phyloP scores from a whole-genome alignment of 1,139 yeast species.

The Zhuliangozyma parablackwelliae region DNA sequence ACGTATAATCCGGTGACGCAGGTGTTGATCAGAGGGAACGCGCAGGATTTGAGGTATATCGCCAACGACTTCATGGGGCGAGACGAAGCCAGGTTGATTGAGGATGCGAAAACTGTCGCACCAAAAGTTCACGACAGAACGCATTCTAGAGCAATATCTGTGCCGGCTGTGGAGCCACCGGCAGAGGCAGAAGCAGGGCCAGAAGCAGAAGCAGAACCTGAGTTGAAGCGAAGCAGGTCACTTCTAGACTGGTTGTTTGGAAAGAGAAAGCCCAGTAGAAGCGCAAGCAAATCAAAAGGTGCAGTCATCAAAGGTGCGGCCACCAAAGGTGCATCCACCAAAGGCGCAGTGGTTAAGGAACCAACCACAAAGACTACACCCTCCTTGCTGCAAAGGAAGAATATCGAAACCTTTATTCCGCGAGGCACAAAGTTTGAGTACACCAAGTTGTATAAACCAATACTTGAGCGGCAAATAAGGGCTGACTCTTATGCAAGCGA shows the following conservation, averaged over 20 bases:
- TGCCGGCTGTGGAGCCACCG: no score
- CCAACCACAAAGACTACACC: no score
- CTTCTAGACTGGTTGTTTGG: slow-evolving; percentile 1
- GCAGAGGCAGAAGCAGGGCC: no score
- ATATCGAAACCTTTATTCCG: slow-evolving; percentile 6
- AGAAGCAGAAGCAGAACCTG: not conserved
- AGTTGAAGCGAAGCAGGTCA: not conserved
- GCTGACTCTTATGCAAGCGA: slow-evolving; percentile 2
- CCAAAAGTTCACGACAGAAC: not conserved
- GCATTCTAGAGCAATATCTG: no score
- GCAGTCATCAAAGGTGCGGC: no score
- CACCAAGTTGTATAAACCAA: slow-evolving; percentile 14
- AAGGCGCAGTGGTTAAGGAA: no score
- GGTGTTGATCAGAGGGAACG: slow-evolving; percentile 19
- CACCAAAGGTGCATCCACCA: no score
- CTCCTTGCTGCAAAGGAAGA: no score
- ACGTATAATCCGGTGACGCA: slow-evolving; percentile 20
- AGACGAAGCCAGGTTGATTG: slow-evolving; percentile 4
- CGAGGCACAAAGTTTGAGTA: slow-evolving; percentile 11
- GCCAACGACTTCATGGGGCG: slow-evolving; percentile 10
- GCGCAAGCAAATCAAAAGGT: no score
- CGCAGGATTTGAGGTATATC: slow-evolving; percentile 21
- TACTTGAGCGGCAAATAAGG: slow-evolving; percentile 11
- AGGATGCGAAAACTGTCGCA: not conserved
- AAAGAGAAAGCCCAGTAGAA: not conserved